phyloP scores from a whole-genome alignment of 148 eudicot species.

The Camellia japonica region DNA sequence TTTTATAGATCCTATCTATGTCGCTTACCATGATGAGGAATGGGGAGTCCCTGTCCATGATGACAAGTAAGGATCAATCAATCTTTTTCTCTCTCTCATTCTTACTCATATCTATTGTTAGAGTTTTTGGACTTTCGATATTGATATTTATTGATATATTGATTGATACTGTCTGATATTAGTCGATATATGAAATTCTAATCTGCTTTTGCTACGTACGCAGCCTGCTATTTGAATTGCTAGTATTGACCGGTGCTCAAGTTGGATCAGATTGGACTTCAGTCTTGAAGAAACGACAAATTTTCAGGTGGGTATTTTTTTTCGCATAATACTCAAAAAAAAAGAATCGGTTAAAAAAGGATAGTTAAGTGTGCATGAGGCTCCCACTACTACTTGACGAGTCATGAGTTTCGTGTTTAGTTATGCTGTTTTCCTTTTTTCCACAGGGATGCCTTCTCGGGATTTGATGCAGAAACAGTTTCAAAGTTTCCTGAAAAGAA shows the following conservation, averaged over 20 bases:
- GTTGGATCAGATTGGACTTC: slow-evolving; percentile 92
- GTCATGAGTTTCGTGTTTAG: not conserved
- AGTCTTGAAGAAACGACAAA: slow-evolving; percentile 66
- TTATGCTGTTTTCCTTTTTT: not conserved
- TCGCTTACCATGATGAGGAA: slow-evolving; percentile 86
- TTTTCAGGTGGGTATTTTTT: slow-evolving; percentile 39
- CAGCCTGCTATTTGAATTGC: slow-evolving; percentile 70
- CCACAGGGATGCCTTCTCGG: slow-evolving; percentile 75
- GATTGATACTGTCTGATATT: no score
- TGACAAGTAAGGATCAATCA: slow-evolving; percentile 50
- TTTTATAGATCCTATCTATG: slow-evolving; percentile 64
- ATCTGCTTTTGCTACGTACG: not conserved
- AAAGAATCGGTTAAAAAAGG: not conserved
- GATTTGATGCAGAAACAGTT: slow-evolving; percentile 70
- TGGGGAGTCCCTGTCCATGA: slow-evolving; percentile 90
- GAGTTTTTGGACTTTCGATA: no score
- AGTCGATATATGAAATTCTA: not conserved
- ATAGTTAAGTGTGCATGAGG: not conserved
- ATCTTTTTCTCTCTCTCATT: not conserved
- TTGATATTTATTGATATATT: no score
- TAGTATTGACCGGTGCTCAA: slow-evolving; percentile 75
- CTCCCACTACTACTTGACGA: no score
- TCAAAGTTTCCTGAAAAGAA: slow-evolving; percentile 68
- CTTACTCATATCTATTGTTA: not conserved
- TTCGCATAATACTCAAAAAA: not conserved